Percentiles rank a stretch among this genome's conserved stretches.
These are phyloP conservation scores for Pleurotus tuber-regium DNA, from an alignment of 768 basidiomycete genomes.

Conservation along the genomic window DNA sequence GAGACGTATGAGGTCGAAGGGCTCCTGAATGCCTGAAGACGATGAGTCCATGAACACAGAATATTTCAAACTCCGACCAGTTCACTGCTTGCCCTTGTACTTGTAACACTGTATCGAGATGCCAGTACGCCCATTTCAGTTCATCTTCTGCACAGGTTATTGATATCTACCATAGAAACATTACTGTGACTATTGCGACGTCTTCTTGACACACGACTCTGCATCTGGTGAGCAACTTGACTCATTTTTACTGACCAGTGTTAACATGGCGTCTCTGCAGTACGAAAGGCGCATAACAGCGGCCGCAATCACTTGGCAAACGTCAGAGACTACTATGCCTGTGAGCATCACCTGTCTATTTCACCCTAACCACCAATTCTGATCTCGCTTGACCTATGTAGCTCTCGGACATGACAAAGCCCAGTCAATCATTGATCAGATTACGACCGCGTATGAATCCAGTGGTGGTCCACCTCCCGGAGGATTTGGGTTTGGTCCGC, in stretches of 20 bases:
- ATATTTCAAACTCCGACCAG: slow-evolving; percentile 29
- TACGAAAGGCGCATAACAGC: slow-evolving; percentile 97
- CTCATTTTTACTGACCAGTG: slow-evolving; percentile 15
- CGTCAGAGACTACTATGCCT: slow-evolving; percentile 96
- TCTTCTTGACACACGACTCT: slow-evolving; percentile 92
- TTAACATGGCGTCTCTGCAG: slow-evolving; percentile 37
- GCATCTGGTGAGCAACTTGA: slow-evolving; percentile 68
- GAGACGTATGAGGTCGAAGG: slow-evolving; percentile 94
- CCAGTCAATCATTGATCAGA: slow-evolving; percentile 97
- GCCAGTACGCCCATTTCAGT: slow-evolving; percentile 51
- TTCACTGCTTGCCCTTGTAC: slow-evolving; percentile 17
- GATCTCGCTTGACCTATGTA: slow-evolving; percentile 25
- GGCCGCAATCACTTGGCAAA: slow-evolving; percentile 97
- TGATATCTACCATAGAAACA: slow-evolving; percentile 61
- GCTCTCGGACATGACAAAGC: slow-evolving; percentile 95
- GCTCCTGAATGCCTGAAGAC: slow-evolving; percentile 84
- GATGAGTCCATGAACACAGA: slow-evolving; percentile 62
- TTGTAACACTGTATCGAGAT: slow-evolving; percentile 34
- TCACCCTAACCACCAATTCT: slow-evolving; percentile 13
- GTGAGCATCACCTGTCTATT: slow-evolving; percentile 38
- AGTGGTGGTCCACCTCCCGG: slow-evolving; percentile 85
- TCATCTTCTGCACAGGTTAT: slow-evolving; percentile 2
- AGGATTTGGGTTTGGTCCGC: slow-evolving; percentile 84
- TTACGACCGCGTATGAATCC: slow-evolving; percentile 89
- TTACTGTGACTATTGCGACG: slow-evolving; percentile 93